Percentiles rank a stretch among this genome's conserved stretches.
These are phyloP conservation scores for Daldinia caldariorum DNA, from an alignment of 495 filamentous ascomycete genomes.

Conservation along the genomic window DNA sequence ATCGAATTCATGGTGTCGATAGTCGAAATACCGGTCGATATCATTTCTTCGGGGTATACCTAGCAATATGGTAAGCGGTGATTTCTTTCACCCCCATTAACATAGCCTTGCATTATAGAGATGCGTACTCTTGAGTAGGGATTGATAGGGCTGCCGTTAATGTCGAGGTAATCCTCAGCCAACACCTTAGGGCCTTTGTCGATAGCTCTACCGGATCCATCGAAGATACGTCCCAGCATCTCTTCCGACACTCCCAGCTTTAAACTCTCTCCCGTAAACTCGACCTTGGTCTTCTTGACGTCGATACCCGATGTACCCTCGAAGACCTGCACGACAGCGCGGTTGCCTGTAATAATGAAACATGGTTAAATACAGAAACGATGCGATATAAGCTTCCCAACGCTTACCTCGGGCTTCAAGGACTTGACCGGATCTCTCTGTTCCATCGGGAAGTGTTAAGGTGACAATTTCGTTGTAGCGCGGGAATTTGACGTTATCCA, in stretches of 20 bases:
- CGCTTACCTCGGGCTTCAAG: constrained; percentile 88
- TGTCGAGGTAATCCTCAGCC: constrained; percentile 97
- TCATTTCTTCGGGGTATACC: constrained; percentile 99
- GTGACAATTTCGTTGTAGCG: constrained; percentile 98
- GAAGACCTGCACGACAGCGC: constrained; percentile 97
- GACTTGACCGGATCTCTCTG: constrained; percentile 92
- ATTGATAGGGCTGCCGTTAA: constrained; percentile 99
- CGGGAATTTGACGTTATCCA: constrained; percentile 99
- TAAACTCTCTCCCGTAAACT: constrained; percentile 95
- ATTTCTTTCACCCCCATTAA: neutral
- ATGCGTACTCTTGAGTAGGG: constrained; percentile 87
- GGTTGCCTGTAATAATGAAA: constrained; percentile 68
- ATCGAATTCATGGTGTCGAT: constrained; percentile 99
- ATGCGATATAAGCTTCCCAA: neutral
- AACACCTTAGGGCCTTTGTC: constrained; percentile 99
- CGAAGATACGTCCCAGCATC: constrained; percentile 98
- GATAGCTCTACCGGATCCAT: constrained; percentile 95
- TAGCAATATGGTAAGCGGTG: constrained; percentile 49
- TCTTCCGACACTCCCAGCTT: constrained; percentile 99
- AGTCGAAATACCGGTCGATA: constrained; percentile 98
- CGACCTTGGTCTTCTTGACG: constrained; percentile 98
- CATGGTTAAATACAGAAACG: constrained; percentile 33
- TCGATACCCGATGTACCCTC: constrained; percentile 97
- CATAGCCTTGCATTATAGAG: neutral
- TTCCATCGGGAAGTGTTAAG: constrained; percentile 93